These are phyloP conservation scores for Macaranga tanarius DNA, from an alignment of 441 rosid genomes.

Conservation along the genomic window DNA sequence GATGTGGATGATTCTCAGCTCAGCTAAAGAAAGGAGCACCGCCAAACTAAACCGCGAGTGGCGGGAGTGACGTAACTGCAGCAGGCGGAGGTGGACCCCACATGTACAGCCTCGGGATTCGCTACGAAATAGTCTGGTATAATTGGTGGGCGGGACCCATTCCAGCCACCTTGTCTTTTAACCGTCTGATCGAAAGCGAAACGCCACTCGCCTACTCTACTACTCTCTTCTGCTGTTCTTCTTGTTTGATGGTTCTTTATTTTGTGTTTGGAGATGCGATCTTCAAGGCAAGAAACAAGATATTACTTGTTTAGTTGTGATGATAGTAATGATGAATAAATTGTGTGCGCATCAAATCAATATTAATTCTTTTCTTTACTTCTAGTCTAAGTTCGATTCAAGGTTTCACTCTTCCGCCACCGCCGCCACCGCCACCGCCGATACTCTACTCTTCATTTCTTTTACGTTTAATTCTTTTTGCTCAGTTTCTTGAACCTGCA, in stretches of 20 bases:
- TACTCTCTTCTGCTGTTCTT: background rate
- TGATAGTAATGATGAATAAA: too few species aligned
- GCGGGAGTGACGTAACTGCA: constrained; percentile 9
- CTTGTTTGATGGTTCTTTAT: background rate
- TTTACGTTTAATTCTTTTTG: too few species aligned
- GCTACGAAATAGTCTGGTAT: background rate
- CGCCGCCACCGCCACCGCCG: too few species aligned
- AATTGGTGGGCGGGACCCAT: background rate
- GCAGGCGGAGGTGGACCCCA: background rate
- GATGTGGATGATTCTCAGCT: too few species aligned
- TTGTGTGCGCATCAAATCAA: too few species aligned
- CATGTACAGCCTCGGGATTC: constrained; percentile 17
- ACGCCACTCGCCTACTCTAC: background rate
- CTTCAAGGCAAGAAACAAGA: background rate
- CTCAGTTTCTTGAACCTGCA: constrained; percentile 15
- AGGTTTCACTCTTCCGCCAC: background rate
- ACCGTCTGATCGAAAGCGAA: constrained; percentile 39
- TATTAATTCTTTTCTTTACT: constrained; percentile 60
- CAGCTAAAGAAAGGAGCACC: background rate
- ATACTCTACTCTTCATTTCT: background rate
- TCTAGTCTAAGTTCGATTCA: constrained; percentile 33
- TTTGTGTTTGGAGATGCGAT: background rate
- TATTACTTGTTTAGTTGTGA: too few species aligned
- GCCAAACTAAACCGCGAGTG: background rate
- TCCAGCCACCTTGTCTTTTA: constrained; percentile 17